A percentile compares a stretch with the other conserved stretches of the same genome.
Evolutionary conservation across 2,329 filamentous ascomycete species (phyloP).

Genomic region (Thelonectria olida): DNA sequence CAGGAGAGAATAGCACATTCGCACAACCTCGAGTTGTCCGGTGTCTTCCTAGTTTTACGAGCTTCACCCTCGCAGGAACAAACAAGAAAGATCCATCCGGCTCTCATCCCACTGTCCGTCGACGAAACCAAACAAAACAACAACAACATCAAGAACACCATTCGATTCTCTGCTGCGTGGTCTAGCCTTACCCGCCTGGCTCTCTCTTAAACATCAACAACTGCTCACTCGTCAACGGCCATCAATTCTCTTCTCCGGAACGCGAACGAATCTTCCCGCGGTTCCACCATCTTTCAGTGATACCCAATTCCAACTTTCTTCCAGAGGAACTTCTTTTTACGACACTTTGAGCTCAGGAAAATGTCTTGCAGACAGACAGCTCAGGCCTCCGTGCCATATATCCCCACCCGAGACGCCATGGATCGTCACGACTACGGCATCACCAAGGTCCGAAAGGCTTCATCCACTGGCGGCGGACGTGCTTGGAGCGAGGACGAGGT

Average conservation of each 20-base stretch:
- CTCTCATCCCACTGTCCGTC: conserved; percentile 10
- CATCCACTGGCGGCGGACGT: conserved; percentile 77
- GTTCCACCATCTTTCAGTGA: conserved; percentile 25
- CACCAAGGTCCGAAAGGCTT: conserved; percentile 72
- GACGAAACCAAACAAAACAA: conserved; percentile 26
- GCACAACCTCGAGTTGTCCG: conserved; percentile 20
- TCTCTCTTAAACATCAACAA: conserved; percentile 7
- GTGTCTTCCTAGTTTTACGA: conserved; percentile 38
- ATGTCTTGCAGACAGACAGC: conserved; percentile 64
- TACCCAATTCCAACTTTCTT: conserved; percentile 33
- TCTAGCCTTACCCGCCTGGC: conserved; percentile 15
- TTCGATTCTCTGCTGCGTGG: conserved; percentile 31
- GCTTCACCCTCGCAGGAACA: conserved; percentile 38
- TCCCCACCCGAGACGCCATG: conserved; percentile 62
- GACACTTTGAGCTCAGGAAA: conserved; percentile 27
- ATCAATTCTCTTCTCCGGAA: conserved; percentile 19
- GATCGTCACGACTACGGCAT: conserved; percentile 68
- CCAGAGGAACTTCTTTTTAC: conserved; percentile 28
- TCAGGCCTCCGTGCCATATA: conserved; percentile 55
- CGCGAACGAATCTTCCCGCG: conserved; percentile 26
- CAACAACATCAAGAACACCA: not conserved
- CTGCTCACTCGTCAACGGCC: not conserved
- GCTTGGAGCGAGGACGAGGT: conserved; percentile 91
- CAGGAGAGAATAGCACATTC: too few species aligned
- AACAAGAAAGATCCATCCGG: conserved; percentile 31